Evolutionary conservation across 352 stramenopile genomes (phyloP), one percentile per base, ranked within the genome.

Genomic region (Phytopythium mirpurense): DNA sequence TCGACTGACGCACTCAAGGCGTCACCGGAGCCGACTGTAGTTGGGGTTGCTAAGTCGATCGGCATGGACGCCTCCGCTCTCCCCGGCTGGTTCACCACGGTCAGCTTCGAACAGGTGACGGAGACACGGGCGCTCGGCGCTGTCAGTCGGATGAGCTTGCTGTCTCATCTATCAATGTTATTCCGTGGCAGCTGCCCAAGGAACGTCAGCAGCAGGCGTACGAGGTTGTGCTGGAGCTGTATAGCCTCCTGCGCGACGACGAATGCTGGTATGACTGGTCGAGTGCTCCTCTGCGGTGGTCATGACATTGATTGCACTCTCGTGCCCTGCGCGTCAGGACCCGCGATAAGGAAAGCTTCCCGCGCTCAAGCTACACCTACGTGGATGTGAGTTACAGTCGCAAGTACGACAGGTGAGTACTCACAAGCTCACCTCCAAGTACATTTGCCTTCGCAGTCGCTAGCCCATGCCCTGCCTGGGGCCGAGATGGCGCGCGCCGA

Each of bases 281-380:
- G n/a, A n/a, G n/a, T n/a, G n/a, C n/a, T n/a, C n/a, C n/a, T n/a
- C n/a, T n/a, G n/a, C n/a, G n/a, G n/a, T n/a, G n/a, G n/a, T n/a
- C n/a, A n/a, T n/a, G n/a, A n/a, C 8, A 27, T 19, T 35, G 10
- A 34, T 12, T 42, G 24, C 16, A 43, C 7, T 29, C 10, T 47
- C n/a, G 46, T n/a, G n/a, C n/a, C n/a, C n/a, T n/a, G n/a, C n/a
- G n/a, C 32, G 29, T 9, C 21, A 88, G 80, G 80, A 83, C 59
- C 16, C 80, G 78, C 4, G 80, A 91, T 54, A 87, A 88, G 56
- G 80, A 91, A 19, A 91, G 80, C 56, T 91, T 89, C 51, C 80
- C 80, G 1, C 74, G 78, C 18, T 91, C 80, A 3, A 87, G 74
- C 40, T 91, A 89, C 62, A 91, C 80, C 18, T 57, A 78, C 51